These are phyloP conservation scores for Grosmannia clavigera DNA, from an alignment of 2,329 filamentous ascomycete genomes.

Conservation along the genomic window DNA sequence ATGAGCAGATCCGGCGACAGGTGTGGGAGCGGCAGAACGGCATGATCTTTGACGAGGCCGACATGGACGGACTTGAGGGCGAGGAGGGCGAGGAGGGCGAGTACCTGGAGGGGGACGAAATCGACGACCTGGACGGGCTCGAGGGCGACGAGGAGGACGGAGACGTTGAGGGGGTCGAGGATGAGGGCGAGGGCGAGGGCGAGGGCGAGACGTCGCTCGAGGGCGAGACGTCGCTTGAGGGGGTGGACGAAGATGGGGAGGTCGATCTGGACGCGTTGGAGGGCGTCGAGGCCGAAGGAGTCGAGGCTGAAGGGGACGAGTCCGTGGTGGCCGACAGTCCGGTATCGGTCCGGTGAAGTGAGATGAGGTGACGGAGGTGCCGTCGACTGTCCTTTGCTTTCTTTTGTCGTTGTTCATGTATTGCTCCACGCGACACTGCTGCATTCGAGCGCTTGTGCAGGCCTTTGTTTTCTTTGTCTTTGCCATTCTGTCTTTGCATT, in stretches of 20 bases:
- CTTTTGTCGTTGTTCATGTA: neutral
- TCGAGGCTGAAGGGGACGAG: no score
- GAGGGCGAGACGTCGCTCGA: neutral
- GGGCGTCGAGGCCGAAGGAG: neutral
- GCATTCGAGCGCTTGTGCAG: neutral
- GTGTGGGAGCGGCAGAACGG: constrained; percentile 59
- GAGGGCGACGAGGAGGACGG: no score
- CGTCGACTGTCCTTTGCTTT: neutral
- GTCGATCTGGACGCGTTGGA: no score
- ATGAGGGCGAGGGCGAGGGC: neutral
- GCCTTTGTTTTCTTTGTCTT: neutral
- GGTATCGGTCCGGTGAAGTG: neutral
- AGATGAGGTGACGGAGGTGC: no score
- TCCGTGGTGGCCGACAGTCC: neutral
- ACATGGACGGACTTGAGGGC: neutral
- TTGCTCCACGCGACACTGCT: neutral
- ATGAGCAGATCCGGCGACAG: constrained; percentile 74
- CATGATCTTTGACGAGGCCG: constrained; percentile 26
- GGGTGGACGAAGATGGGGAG: neutral
- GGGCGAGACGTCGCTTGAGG: neutral
- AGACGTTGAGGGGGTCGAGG: neutral
- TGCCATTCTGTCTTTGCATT: neutral
- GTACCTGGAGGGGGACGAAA: no score
- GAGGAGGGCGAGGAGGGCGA: neutral
- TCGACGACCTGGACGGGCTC: no score